These are phyloP conservation scores for Xylaria cubensis DNA, from an alignment of 495 filamentous ascomycete species.

Conservation along the genomic window DNA sequence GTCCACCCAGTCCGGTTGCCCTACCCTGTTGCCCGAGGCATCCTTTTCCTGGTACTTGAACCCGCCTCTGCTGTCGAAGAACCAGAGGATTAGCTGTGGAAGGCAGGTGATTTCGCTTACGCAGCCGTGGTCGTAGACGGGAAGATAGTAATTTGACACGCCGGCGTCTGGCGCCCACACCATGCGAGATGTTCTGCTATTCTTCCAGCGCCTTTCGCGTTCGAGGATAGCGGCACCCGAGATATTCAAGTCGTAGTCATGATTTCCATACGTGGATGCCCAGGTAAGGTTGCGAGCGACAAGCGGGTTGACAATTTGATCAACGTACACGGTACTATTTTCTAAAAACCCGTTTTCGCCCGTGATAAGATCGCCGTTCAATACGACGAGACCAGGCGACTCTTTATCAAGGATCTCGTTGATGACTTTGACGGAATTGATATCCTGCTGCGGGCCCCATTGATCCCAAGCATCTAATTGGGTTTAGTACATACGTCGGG, in stretches of 20 bases:
- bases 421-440: slow-evolving; percentile 64
- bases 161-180: slow-evolving; percentile 52
- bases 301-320: slow-evolving; percentile 65
- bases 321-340: slow-evolving; percentile 66
- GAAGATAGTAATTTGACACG: slow-evolving; percentile 74
- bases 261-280: slow-evolving; percentile 78
- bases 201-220: slow-evolving; percentile 59
- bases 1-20: slow-evolving; percentile 55
- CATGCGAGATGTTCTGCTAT: slow-evolving; percentile 63
- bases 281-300: slow-evolving; percentile 60
- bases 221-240: slow-evolving; percentile 60
- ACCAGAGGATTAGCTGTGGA: slow-evolving; percentile 68
- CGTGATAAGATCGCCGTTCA: slow-evolving; percentile 79
- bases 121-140: slow-evolving; percentile 46
- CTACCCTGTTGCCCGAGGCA: slow-evolving; percentile 38
- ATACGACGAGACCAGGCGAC: slow-evolving; percentile 62
- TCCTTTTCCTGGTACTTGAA: slow-evolving; percentile 56
- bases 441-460: slow-evolving; percentile 68
- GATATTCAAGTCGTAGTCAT: slow-evolving; percentile 69
- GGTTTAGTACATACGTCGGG: not conserved
- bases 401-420: slow-evolving; percentile 66
- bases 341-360: slow-evolving; percentile 67
- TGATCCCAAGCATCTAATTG: slow-evolving; percentile 52
- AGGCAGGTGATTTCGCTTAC: slow-evolving; percentile 28
- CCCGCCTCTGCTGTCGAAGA: slow-evolving; percentile 76